These are phyloP conservation scores for Tylopilus sp. DNA, from an alignment of 768 basidiomycete species.

Conservation along the genomic window DNA sequence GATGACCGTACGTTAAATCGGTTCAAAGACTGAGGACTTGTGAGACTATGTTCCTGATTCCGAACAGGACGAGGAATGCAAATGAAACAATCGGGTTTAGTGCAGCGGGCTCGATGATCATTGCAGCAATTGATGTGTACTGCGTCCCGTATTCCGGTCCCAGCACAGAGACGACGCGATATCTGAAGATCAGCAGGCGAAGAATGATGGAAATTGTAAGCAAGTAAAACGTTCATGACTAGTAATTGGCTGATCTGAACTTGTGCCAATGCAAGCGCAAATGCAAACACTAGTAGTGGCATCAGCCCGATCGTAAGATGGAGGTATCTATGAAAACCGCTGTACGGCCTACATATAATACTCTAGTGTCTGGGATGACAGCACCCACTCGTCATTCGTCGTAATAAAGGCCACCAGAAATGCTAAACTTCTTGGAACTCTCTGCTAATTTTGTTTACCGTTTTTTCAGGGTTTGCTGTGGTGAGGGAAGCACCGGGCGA, in stretches of 20 bases:
- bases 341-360: no score
- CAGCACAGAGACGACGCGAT: conserved; percentile 10
- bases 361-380: no score
- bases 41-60: conserved; percentile 17
- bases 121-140: conserved; percentile 33
- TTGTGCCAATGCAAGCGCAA: no score
- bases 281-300: no score
- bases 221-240: conserved; percentile 32
- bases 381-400: no score
- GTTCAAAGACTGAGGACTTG: conserved; percentile 24
- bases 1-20: conserved; percentile 28
- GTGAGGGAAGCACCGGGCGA: no score
- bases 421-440: no score
- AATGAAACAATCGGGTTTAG: conserved; percentile 27
- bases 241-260: conserved; percentile 26
- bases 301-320: no score
- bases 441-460: no score
- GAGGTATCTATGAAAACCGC: no score
- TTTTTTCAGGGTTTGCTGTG: no score
- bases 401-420: no score
- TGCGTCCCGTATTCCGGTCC: conserved; percentile 21
- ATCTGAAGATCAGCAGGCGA: conserved; percentile 25
- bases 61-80: conserved; percentile 29
- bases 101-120: conserved; percentile 35
- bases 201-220: conserved; percentile 29